Evolutionary conservation across 2,329 filamentous ascomycete species (phyloP).

Genomic region (Aspergillus sp.): DNA sequence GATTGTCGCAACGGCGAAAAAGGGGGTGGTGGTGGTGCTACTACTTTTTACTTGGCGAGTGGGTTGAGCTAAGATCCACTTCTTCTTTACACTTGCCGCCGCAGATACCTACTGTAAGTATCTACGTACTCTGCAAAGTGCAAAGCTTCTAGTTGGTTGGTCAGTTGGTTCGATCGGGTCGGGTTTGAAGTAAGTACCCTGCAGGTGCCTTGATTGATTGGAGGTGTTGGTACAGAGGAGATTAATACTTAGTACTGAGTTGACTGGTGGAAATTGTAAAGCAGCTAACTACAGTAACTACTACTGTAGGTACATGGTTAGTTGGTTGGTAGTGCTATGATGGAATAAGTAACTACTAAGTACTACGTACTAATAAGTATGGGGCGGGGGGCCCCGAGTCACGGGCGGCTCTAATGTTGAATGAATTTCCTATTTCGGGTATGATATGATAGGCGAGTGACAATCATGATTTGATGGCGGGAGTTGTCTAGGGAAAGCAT

Average conservation of each 20-base stretch:
- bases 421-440: neutral
- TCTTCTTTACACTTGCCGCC: neutral
- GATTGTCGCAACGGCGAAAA: constrained; percentile 18
- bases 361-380: no score
- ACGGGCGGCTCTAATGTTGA: neutral
- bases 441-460: neutral
- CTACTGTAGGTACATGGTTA: no score
- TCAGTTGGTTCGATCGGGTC: neutral
- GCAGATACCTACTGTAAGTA: neutral
- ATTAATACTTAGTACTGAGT: neutral
- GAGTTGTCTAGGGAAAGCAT: neutral
- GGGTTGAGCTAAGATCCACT: neutral
- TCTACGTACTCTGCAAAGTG: no score
- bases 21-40: constrained; percentile 5
- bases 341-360: no score
- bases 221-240: neutral
- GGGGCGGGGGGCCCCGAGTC: neutral
- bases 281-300: no score
- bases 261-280: no score
- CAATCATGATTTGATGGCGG: neutral
- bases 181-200: neutral
- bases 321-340: no score
- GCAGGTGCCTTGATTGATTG: neutral
- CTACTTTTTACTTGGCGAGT: no score
- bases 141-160: neutral